phyloP scores from a whole-genome alignment of 78 protist species.

The Thecamonas trahens region DNA sequence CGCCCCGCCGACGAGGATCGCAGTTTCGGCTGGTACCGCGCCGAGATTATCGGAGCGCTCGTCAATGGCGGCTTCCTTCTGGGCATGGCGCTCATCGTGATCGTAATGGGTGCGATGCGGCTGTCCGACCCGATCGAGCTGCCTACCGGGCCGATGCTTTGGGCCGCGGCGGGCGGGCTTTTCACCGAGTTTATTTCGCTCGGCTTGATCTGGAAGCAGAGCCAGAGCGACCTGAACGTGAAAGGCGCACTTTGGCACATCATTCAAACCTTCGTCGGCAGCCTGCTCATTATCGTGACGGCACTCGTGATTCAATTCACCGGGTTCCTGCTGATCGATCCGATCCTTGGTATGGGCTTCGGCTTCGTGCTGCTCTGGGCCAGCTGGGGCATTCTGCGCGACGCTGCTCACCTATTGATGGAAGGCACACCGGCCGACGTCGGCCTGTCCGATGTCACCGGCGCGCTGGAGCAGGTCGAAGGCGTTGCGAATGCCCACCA shows the following conservation, averaged over 20 bases:
- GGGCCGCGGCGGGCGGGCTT: constrained; percentile 4
- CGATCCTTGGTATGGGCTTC: too few relatives aligned
- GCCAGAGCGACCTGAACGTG: constrained; percentile 5
- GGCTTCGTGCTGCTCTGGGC: constrained; percentile 1
- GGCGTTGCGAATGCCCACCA: constrained; percentile 23
- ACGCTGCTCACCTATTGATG: constrained; percentile 14
- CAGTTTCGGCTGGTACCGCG: constrained; percentile 25
- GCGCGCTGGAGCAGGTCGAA: neutral
- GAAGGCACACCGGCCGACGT: constrained; percentile 1
- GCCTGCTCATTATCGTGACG: neutral
- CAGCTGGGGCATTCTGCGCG: neutral
- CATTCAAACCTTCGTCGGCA: constrained; percentile 9
- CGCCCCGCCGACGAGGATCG: neutral
- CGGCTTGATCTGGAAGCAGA: neutral
- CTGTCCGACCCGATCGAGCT: too few relatives aligned
- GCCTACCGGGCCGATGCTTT: too few relatives aligned
- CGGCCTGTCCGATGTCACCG: neutral
- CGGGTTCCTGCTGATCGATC: constrained; percentile 11
- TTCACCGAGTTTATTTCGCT: neutral
- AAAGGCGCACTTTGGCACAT: constrained; percentile 9
- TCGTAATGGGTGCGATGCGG: too few relatives aligned
- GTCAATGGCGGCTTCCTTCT: constrained; percentile 1
- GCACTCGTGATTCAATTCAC: neutral
- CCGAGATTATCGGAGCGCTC: constrained; percentile 11
- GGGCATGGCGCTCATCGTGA: constrained; percentile 17